Base-by-base conservation (phyloP, 495 filamentous ascomycete genomes). In the Podospora pseudopauciseta region DNA sequence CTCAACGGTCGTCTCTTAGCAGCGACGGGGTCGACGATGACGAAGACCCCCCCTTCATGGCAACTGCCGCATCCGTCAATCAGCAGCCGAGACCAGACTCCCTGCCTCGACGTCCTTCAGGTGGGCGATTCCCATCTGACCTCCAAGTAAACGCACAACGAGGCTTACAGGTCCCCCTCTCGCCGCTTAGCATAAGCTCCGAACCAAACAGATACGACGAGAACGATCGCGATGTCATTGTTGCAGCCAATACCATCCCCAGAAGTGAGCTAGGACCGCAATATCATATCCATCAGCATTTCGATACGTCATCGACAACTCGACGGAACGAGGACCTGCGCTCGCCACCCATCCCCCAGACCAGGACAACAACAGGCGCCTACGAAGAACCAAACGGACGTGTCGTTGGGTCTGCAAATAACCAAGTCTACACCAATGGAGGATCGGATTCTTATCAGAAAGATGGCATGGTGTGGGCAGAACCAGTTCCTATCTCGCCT, bases 71-170 rank as follows among this genome's bases (percentile, higher is more conserved):
- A 28, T 82, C 85, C 26, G 81, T 80, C 39, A 77, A 71, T 49
- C 79, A 78, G 49, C 78, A 74, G 63, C 77, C 80, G 49, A 82
- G 78, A 53, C 79, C 81, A 71, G 86, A 87, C 55, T 68, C 75
- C 44, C 63, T 76, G 67, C 78, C 80, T 68, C 83, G 84, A 73
- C 90, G 92, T 71, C 89, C 89, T 65, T 87, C 89, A 85, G 93
- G 93, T 84, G 93, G 93, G 79, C 88, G 92, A 70, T 97, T 97
- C 80, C 93, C 93, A 73, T 92, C 89, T 77, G 91, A 95, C 79
- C 78, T 96, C 64, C 87, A 92, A 75, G 86, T 96, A 72, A 88
- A 91, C 73, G 78, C 80, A 44, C 76, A 83, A 67, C 87, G 91
- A 80, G 85, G 90, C 82, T 86, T 91, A 84, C 90, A 91, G 74